Evolutionary conservation across 2,329 filamentous ascomycete genomes (phyloP).

Genomic region (Alternaria alternata): DNA sequence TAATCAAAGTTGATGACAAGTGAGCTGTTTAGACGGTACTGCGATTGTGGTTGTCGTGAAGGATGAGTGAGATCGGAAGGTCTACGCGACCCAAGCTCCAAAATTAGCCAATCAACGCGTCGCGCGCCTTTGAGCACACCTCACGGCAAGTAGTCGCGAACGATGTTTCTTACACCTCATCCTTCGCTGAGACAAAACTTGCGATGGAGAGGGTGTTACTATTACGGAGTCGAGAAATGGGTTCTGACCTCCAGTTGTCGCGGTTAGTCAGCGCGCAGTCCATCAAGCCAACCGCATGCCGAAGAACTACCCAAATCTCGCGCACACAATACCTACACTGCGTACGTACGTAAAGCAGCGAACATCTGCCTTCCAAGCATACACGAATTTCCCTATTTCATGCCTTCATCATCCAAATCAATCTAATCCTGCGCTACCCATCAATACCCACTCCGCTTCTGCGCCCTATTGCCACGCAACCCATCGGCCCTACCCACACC

Average conservation of each 20-base stretch:
- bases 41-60: constrained; percentile 1
- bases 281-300: neutral
- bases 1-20: neutral
- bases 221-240: neutral
- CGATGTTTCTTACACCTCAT: neutral
- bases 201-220: too few relatives aligned
- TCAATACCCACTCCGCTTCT: neutral
- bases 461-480: neutral
- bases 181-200: neutral
- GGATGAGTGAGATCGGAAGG: constrained; percentile 2
- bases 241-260: neutral
- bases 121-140: neutral
- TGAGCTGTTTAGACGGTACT: too few relatives aligned
- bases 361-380: neutral
- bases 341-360: neutral
- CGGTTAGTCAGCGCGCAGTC: neutral
- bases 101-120: constrained; percentile 8
- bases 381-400: neutral
- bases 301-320: neutral
- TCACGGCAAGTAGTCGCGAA: constrained; percentile 3
- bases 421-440: neutral
- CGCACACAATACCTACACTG: neutral
- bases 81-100: constrained; percentile 9
- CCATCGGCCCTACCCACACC: neutral
- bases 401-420: neutral